Evolutionary conservation across 441 rosid species (phyloP).

Genomic region (Mallotus repandus): DNA sequence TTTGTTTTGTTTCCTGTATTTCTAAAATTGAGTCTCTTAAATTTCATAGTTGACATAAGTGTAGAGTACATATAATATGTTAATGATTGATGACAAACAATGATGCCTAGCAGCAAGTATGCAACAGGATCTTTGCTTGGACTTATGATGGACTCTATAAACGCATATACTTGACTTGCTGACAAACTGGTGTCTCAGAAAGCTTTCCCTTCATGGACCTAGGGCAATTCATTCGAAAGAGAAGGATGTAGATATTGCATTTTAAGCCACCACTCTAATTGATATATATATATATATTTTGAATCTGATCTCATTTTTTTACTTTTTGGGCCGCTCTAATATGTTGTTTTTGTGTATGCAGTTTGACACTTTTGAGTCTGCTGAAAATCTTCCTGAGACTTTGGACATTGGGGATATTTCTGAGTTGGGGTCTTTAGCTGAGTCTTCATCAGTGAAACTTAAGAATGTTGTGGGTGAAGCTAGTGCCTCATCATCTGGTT

Average conservation of each 20-base stretch:
- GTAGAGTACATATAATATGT: background rate
- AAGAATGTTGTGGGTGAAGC: constrained; percentile 52
- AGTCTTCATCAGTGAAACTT: constrained; percentile 38
- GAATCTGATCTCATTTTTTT: background rate
- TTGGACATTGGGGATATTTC: constrained; percentile 73
- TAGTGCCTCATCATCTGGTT: constrained; percentile 48
- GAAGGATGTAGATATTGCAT: background rate
- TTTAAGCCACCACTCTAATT: background rate
- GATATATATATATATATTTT: background rate
- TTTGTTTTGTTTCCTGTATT: background rate
- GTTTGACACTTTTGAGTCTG: constrained; percentile 49
- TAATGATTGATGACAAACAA: background rate
- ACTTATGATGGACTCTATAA: background rate
- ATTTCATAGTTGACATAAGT: too few relatives aligned
- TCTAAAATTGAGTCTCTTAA: too few relatives aligned
- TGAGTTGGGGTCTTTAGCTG: constrained; percentile 43
- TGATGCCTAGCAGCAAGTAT: background rate
- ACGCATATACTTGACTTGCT: background rate
- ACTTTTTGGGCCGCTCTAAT: background rate
- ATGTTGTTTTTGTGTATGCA: constrained; percentile 29
- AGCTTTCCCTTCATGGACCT: background rate
- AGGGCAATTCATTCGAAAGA: background rate
- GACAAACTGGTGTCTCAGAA: background rate
- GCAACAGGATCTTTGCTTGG: background rate
- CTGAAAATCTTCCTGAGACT: constrained; percentile 69